Evolutionary conservation across 2,329 filamentous ascomycete species (phyloP), one percentile per base, ranked within the genome.

Genomic region (Hansfordia pulvinata): DNA sequence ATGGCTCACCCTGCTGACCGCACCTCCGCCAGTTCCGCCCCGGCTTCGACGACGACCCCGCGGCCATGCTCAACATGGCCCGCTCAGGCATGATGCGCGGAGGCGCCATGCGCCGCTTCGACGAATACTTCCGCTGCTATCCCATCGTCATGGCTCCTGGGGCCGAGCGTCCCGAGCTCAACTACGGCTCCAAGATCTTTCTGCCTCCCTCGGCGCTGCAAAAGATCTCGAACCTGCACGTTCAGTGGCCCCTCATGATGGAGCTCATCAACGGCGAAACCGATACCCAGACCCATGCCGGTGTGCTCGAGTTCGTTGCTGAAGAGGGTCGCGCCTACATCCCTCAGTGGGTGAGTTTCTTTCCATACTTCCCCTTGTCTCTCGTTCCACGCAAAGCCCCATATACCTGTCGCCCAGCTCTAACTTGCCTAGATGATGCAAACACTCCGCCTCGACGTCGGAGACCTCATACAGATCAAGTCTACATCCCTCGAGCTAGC

Each of bases 91-190:
- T 46, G 41, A 43, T 45, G 36, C 60, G 65, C 32, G 54, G 62
- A 28, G 52, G 62, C 50, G 43, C 63, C 56, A 40, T 61, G 28
- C 80, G 84, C 42, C 82, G 86, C 33, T 98, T 98, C 60, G 88
- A 98, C 54, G 90, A 98, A 55, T 96, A 93, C 61, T 96, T 94
- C 58, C 78, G 90, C 44, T 94, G 86, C 62, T 98, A 96, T 47
- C 90, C 90, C 22, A 70, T 94, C 43, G 76, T 78, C 42, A 96
- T 98, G 86, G 74, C 93, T 35, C 84, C 86, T 9, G 86, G 88
- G 3, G 73, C 83, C 19, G 86, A 94, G 44, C 72, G 90, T 39
- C 79, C 82, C 27, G 78, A 86, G 39, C 76, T 93, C 35, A 96
- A 96, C 62, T 86, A 90, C 49, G 90, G 90, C 40, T 92, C 88